These are phyloP conservation scores for Cyclotella sp. DNA, from an alignment of 108 stramenopile genomes.

Conservation along the genomic window DNA sequence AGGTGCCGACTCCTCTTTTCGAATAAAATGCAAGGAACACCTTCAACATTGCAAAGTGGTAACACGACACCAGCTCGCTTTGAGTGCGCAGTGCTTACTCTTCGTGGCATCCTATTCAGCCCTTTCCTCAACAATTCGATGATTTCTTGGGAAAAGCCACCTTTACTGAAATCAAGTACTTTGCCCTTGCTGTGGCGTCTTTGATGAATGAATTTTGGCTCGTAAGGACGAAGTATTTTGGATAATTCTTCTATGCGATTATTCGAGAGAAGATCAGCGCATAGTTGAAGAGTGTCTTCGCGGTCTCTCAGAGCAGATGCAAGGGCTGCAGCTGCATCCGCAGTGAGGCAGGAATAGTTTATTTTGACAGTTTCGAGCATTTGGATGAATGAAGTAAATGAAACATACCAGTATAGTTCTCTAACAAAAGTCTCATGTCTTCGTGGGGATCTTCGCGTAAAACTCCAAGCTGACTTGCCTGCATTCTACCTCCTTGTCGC, in stretches of 20 bases:
- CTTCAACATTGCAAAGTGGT: conserved; percentile 91
- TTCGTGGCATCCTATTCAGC: conserved; percentile 91
- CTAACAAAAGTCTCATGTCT: conserved; percentile 87
- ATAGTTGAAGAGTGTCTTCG: conserved; percentile 90
- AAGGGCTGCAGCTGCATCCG: conserved; percentile 66
- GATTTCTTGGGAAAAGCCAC: conserved; percentile 67
- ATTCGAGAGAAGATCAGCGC: conserved; percentile 77
- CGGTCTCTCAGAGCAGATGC: conserved; percentile 93
- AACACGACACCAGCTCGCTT: conserved; percentile 89
- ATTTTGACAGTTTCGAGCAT: neutral
- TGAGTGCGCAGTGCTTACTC: conserved; percentile 84
- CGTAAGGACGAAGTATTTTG: conserved; percentile 76
- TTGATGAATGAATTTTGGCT: conserved; percentile 65
- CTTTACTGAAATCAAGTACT: conserved; percentile 61
- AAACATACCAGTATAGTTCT: conserved; percentile 83
- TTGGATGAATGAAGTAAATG: neutral
- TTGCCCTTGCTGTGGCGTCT: conserved; percentile 60
- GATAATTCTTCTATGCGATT: conserved; percentile 68
- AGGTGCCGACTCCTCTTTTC: conserved; percentile 81
- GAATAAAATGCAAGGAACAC: conserved; percentile 91
- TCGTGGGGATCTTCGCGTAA: conserved; percentile 88
- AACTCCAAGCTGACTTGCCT: conserved; percentile 71
- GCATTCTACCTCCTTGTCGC: conserved; percentile 70
- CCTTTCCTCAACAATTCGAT: conserved; percentile 87
- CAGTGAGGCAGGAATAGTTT: neutral